Base-by-base conservation (phyloP, 495 filamentous ascomycete species). In the Talaromyces borbonicus region DNA sequence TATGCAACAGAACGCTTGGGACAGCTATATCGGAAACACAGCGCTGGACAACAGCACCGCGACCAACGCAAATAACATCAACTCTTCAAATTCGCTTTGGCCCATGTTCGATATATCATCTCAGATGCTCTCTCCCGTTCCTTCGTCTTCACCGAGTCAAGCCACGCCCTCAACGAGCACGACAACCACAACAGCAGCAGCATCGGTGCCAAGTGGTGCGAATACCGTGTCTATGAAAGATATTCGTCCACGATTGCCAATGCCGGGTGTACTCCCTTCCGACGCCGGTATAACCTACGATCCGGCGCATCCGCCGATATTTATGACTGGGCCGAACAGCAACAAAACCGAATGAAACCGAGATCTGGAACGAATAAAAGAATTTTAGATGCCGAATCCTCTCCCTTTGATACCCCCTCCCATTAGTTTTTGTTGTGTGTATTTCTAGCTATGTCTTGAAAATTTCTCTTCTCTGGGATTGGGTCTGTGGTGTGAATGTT, bases 1-100 rank as follows among this genome's bases (percentile, higher is more conserved):
- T 8, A 36, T 8, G 9, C 4, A 14, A 16, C 46, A 78, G 74
- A 72, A 78, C 50, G 72, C 73, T 1, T 78, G 72, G 71, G 74
- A 78, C 50, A 71, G 58, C 19, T 78, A 76, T 38, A 64, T 77
- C 24, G 73, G 77, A 52, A 72, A 68, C 48, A 62, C 68, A 16
- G 65, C 60, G 14, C 43, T 77, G 33, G 74, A 77, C 32, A 43
- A 45, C 42, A 32, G 25, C n/a, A n/a, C n/a, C n/a, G n/a, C n/a
- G n/a, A n/a, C n/a, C n/a, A n/a, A n/a, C n/a, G n/a, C n/a, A n/a
- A n/a, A n/a, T 23, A 26, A 25, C n/a, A 40, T 24, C 38, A 69
- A 59, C 33, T 63, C 69, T 4, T 49, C 57, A 5, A 70, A 60
- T 36, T 66, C 69, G 47, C 65, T 68, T 41, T 78, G 73, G 73